Evolutionary conservation across 768 basidiomycete genomes (phyloP), one percentile per base, ranked within the genome.

Genomic region (Paxillus involutus): DNA sequence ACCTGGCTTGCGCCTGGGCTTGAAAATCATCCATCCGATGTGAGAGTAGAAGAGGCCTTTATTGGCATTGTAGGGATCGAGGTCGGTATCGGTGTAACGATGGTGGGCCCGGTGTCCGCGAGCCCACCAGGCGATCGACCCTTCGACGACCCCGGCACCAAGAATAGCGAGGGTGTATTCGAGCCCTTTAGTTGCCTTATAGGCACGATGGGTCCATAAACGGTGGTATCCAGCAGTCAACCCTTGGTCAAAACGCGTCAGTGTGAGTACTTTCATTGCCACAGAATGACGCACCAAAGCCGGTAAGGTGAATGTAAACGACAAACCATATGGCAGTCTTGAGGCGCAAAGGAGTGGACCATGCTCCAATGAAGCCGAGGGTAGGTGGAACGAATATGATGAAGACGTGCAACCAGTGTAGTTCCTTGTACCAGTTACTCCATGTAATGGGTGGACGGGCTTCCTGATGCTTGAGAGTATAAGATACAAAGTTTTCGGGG

Each of bases 101-200:
- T 94, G 94, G 71, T 94, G 93, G 3, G 94, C 94, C 52, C 94
- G 89, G 77, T 98, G 94, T 44, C 93, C 92, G 48, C 94, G 82
- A 30, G 86, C 86, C 95, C 95, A 98, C 94, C 95, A 97, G 67
- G 90, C 90, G 77, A 98, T 94, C 21, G 94, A 95, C 7, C 93
- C 94, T 68, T 98, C 84, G 49, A 94, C 87, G 8, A 91, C 93
- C 40, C 94, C 94, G 1, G 91, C 85, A 52, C 93, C 95, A 10
- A 86, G 84, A 39, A 88, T 65, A 32, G 93, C 90, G 44, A 96
- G 83, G 66, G 83, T 73, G 69, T 91, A 95, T 71, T 96, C 86
- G 10, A 96, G 77, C 26, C 89, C 86, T 54, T 80, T 79, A 3
- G 87, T 84, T 37, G 94, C 95, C 66, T 94, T 96, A 74, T 94